phyloP scores from a whole-genome alignment of 129 eudicot genomes.

The carrot (Daucus carota) region DH1_v3.0 NC_030385.2:42527501-42528000 shows the following conservation, averaged over 20 bases:
- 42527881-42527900: neutral
- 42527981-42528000: constrained; percentile 52
- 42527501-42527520: neutral
- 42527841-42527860: neutral
- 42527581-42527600: constrained; percentile 39
- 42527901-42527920: constrained; percentile 29
- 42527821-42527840: neutral
- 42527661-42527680: constrained; percentile 53
- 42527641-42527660: constrained; percentile 47
- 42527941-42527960: constrained; percentile 59
- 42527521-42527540: neutral
- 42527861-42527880: neutral
- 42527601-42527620: constrained; percentile 36
- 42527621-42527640: constrained; percentile 48
- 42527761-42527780: constrained; percentile 54
- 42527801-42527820: constrained; percentile 47
- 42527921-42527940: constrained; percentile 51
- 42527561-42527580: constrained; percentile 31
- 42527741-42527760: constrained; percentile 54
- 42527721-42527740: constrained; percentile 43
- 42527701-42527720: constrained; percentile 44
- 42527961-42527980: constrained; percentile 47
- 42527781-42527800: constrained; percentile 50
- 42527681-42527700: constrained; percentile 51
- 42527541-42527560: neutral